Evolutionary conservation across 208 protist species (phyloP).

Genomic region (Sergeia podlipaevii): DNA sequence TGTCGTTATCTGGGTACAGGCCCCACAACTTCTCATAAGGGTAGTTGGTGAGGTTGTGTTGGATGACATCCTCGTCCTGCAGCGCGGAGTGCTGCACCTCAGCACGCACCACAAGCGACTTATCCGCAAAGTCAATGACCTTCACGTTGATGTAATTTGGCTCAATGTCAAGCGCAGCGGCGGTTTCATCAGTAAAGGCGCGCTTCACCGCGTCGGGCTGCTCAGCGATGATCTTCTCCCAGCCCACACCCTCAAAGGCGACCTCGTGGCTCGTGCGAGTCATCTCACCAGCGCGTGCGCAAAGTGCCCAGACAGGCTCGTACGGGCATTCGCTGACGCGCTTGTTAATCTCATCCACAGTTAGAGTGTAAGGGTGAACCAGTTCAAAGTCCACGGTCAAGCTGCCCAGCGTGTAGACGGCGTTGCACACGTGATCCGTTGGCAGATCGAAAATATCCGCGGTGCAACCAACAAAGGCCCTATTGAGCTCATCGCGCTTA

Average conservation of each 20-base stretch:
- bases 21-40: constrained; percentile 19
- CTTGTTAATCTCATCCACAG: constrained; percentile 9
- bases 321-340: constrained; percentile 12
- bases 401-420: constrained; percentile 7
- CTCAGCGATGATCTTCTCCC: background rate
- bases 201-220: constrained; percentile 6
- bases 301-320: constrained; percentile 14
- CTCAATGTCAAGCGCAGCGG: constrained; percentile 6
- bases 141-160: constrained; percentile 5
- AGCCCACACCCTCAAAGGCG: constrained; percentile 1
- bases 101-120: constrained; percentile 15
- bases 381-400: constrained; percentile 22
- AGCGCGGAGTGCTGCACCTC: constrained; percentile 12
- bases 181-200: constrained; percentile 17
- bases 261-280: constrained; percentile 16
- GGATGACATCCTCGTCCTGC: background rate
- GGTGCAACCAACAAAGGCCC: constrained; percentile 15
- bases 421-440: constrained; percentile 12
- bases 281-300: constrained; percentile 8
- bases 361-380: constrained; percentile 5
- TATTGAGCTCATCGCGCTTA: constrained; percentile 13
- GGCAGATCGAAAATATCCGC: constrained; percentile 10
- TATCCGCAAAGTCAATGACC: background rate
- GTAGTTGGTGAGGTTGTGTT: constrained; percentile 12
- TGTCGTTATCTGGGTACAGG: constrained; percentile 18